phyloP scores from a whole-genome alignment of 1,284 basidiomycete genomes.

The Malassezia pachydermatis region DNA sequence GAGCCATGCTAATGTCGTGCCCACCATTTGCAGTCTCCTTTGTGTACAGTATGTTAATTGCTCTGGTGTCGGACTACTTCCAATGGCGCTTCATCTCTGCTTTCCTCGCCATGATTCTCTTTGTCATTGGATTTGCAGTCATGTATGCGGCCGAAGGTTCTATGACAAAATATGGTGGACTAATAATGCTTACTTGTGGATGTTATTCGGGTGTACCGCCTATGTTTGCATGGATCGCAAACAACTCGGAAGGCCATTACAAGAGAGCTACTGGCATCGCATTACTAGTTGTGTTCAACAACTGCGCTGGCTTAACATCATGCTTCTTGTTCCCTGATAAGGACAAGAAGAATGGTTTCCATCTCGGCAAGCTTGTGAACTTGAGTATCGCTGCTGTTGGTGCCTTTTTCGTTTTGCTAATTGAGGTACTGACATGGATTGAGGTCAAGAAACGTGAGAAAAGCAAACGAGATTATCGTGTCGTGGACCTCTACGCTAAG shows the following conservation, averaged over 20 bases:
- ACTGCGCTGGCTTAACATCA: slow-evolving; percentile 28
- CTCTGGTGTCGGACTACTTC: slow-evolving; percentile 30
- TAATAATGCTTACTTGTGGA: slow-evolving; percentile 32
- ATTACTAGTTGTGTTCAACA: slow-evolving; percentile 36
- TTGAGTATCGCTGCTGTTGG: slow-evolving; percentile 24
- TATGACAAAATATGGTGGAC: slow-evolving; percentile 27
- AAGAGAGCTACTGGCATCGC: slow-evolving; percentile 35
- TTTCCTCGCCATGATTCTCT: slow-evolving; percentile 21
- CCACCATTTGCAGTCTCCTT: slow-evolving; percentile 37
- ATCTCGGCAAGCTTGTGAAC: slow-evolving; percentile 29
- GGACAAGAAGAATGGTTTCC: slow-evolving; percentile 22
- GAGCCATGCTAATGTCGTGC: slow-evolving; percentile 33
- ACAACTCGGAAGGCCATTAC: slow-evolving; percentile 27
- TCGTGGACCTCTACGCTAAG: slow-evolving; percentile 19
- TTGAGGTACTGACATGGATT: slow-evolving; percentile 29
- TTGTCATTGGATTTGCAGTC: slow-evolving; percentile 27
- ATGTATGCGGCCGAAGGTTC: slow-evolving; percentile 19
- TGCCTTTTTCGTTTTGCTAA: slow-evolving; percentile 20
- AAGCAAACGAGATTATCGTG: slow-evolving; percentile 27
- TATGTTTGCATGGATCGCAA: slow-evolving; percentile 19
- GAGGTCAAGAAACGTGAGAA: slow-evolving; percentile 24
- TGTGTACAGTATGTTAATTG: slow-evolving; percentile 24
- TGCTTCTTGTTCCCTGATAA: slow-evolving; percentile 27
- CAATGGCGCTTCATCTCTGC: slow-evolving; percentile 24
- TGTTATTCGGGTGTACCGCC: slow-evolving; percentile 20